A percentile compares a stretch with the other conserved stretches of the same genome.
Conservation (phyloP, 106 monocot species). For the Triglochin maritima region DNA sequence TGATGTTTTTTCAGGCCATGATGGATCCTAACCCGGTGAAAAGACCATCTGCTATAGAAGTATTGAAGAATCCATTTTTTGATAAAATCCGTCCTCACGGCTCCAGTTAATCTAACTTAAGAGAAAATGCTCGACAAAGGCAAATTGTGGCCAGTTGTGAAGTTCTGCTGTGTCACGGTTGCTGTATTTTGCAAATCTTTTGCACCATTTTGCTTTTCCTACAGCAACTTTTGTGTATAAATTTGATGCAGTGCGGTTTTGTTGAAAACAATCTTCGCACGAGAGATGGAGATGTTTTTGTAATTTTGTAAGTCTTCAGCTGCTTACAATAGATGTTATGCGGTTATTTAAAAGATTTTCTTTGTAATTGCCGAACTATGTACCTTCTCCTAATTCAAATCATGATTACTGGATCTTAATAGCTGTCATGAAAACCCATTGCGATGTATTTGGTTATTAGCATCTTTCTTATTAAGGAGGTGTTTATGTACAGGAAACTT, state of each 20-base stretch:
- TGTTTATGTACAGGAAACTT: too few relatives aligned
- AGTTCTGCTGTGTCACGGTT: background rate
- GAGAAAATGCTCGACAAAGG: background rate
- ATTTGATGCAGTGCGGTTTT: too few relatives aligned
- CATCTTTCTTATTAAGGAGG: too few relatives aligned
- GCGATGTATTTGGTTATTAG: too few relatives aligned
- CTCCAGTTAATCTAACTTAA: background rate
- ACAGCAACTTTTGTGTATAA: background rate
- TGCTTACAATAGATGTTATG: too few relatives aligned
- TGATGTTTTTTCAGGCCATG: constrained; percentile 44
- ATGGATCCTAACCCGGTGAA: constrained; percentile 83
- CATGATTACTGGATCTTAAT: too few relatives aligned
- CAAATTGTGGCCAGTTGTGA: background rate
- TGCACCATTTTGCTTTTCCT: constrained; percentile 1
- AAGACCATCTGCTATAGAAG: constrained; percentile 77
- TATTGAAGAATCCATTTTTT: constrained; percentile 53
- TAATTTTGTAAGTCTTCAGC: background rate
- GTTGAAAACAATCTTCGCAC: background rate
- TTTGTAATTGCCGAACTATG: too few relatives aligned
- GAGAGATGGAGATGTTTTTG: background rate
- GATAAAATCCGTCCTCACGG: constrained; percentile 11
- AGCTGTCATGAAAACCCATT: too few relatives aligned
- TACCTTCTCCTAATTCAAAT: too few relatives aligned
- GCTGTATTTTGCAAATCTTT: background rate
- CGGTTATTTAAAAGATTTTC: too few relatives aligned